Evolutionary conservation across 2,329 filamentous ascomycete species (phyloP), one percentile per base, ranked within the genome.

Genomic region (Helminthosporium solani): DNA sequence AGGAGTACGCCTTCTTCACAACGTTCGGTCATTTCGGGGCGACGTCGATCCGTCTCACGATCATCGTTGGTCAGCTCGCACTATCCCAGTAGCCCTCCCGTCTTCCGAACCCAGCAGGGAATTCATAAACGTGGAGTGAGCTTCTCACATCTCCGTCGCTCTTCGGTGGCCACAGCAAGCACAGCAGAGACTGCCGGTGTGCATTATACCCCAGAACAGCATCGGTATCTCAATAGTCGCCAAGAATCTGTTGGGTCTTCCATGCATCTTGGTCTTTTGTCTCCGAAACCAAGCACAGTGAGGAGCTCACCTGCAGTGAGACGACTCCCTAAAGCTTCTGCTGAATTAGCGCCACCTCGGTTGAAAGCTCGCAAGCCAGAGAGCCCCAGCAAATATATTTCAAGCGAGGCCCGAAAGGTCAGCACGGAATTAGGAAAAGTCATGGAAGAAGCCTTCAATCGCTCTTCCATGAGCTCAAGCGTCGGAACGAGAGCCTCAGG

Each of bases 391-490:
- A 74, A 79, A 31, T 74, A 76, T 38, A 85, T 83, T 70, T 85
- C 82, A 57, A 89, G 90, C 47, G 91, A 96, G 64, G 81, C 94
- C 43, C 80, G 89, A 6, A 86, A 92, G 58, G 86, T 95, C 46
- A 95, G 90, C 57, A 83, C 82, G 58, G 90, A 90, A 59, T 84
- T 96, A 50, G 89, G 90, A 40, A 89, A 90, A 68, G 88, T 94
- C 47, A 95, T 91, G 62, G 91, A 97, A 62, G 88, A 94, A 61
- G 91, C 91, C 1, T 96, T 97, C 74, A 91, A 89, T 63, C 84
- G 86, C 57, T 78, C 74, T 44, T 85, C 78, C 0, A 69, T 79
- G 18, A 75, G 75, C 35, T 79, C 80, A 2, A 81, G 76, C 40
- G 68, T 71, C 20, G 72, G 72, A 3, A 78, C 23, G 9, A 5